Conservation (phyloP, 192 early-diverging fungal genomes). For the Linnemannia schmuckeri region DNA sequence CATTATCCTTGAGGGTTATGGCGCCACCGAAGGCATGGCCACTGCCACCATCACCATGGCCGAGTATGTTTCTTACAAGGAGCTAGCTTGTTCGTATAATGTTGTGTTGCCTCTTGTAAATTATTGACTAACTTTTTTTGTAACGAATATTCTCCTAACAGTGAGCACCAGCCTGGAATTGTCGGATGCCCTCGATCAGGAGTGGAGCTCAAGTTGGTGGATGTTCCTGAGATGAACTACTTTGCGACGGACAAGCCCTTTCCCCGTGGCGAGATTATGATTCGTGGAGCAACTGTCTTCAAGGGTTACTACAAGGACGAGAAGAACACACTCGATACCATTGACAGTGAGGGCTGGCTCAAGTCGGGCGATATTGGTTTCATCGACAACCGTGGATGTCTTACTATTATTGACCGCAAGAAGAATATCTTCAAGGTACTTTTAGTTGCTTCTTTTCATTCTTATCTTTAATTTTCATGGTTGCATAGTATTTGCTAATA, state of each 20-base stretch:
- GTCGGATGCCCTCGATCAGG: conserved; percentile 74
- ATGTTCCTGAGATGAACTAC: conserved; percentile 91
- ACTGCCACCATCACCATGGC: conserved; percentile 52
- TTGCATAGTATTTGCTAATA: neutral
- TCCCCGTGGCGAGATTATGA: conserved; percentile 91
- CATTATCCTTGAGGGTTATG: conserved; percentile 70
- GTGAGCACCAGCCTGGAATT: conserved; percentile 80
- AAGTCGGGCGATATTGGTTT: conserved; percentile 85
- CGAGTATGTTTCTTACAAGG: neutral
- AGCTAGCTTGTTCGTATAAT: neutral
- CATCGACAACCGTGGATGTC: conserved; percentile 68
- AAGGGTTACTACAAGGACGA: conserved; percentile 86
- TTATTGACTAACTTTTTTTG: neutral
- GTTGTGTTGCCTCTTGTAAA: neutral
- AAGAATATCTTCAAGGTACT: conserved; percentile 81
- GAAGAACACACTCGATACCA: conserved; percentile 79
- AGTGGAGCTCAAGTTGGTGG: conserved; percentile 82
- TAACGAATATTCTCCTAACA: neutral
- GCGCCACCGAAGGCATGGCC: conserved; percentile 59
- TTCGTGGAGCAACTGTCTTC: conserved; percentile 79
- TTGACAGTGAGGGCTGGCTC: conserved; percentile 86
- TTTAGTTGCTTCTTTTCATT: neutral
- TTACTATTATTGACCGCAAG: conserved; percentile 85
- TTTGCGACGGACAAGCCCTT: conserved; percentile 73
- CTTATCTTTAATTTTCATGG: neutral